These are phyloP conservation scores for Hemisphaericaspora lyxosophila DNA, from an alignment of 1,139 yeast species.

Conservation along the genomic window DNA sequence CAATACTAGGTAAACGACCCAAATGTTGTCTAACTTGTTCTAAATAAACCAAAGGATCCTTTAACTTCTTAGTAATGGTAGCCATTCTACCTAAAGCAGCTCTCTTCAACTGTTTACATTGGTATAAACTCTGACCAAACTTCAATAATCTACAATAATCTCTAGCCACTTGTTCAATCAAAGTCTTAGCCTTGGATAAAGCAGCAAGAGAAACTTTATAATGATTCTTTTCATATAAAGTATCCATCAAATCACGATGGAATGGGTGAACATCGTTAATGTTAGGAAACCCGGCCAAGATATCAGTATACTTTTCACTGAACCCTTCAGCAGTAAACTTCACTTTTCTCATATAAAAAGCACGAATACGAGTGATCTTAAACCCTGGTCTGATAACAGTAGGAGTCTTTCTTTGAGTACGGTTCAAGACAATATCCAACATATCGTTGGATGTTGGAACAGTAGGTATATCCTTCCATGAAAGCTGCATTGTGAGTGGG, in stretches of 20 bases:
- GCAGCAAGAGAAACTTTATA: constrained; percentile 97
- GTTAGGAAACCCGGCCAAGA: constrained; percentile 88
- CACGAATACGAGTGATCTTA: constrained; percentile 91
- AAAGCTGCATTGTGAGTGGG: constrained; percentile 68
- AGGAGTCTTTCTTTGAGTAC: constrained; percentile 98
- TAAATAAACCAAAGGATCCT: constrained; percentile 87
- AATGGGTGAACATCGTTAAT: constrained; percentile 97
- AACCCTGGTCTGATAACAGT: constrained; percentile 97
- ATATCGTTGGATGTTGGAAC: constrained; percentile 90
- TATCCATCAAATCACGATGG: constrained; percentile 96
- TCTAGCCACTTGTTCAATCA: constrained; percentile 93
- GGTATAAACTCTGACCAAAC: constrained; percentile 96
- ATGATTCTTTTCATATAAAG: constrained; percentile 95
- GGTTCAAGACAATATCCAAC: constrained; percentile 92
- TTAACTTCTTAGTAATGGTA: constrained; percentile 88
- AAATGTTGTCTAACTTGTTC: constrained; percentile 99
- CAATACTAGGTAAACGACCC: constrained; percentile 97
- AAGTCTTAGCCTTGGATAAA: constrained; percentile 86
- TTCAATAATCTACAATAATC: constrained; percentile 91
- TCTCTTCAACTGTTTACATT: constrained; percentile 96
- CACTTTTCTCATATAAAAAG: constrained; percentile 98
- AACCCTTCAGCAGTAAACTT: constrained; percentile 96
- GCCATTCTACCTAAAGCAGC: constrained; percentile 99
- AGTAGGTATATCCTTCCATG: constrained; percentile 97
- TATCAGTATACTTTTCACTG: constrained; percentile 82